Evolutionary conservation across 495 filamentous ascomycete genomes (phyloP).

Genomic region (Rostrohypoxylon terebratum): DNA sequence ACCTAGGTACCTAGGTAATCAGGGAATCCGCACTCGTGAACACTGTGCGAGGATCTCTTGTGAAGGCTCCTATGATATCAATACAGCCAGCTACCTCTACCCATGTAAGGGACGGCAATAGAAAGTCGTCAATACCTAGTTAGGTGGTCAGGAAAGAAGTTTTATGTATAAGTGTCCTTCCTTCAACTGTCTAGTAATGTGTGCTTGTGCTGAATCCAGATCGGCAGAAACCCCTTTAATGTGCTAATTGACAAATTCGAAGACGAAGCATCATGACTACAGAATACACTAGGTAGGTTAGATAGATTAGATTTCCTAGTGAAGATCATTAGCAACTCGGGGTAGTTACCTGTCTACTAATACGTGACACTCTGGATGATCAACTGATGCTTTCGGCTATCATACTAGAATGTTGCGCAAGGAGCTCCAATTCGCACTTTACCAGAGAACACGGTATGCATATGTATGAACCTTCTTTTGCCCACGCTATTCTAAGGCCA

Average conservation of each 20-base stretch:
- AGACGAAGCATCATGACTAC: too few relatives aligned
- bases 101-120: conserved; percentile 20
- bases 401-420: too few relatives aligned
- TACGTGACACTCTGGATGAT: too few relatives aligned
- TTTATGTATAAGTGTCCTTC: conserved; percentile 9
- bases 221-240: neutral
- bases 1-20: too few relatives aligned
- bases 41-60: neutral
- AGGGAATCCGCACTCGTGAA: conserved; percentile 3
- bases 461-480: too few relatives aligned
- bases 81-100: neutral
- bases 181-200: conserved; percentile 5
- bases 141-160: neutral
- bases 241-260: too few relatives aligned
- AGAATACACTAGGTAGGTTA: neutral
- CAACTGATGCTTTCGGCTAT: too few relatives aligned
- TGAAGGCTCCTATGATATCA: neutral
- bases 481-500: too few relatives aligned
- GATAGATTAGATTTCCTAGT: too few relatives aligned
- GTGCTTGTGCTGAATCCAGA: conserved; percentile 12
- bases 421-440: too few relatives aligned
- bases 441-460: too few relatives aligned
- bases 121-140: conserved; percentile 8
- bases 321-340: too few relatives aligned
- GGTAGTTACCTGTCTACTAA: neutral